Evolutionary conservation across 371 early-diverging fungal genomes (phyloP).

Genomic region (Mucor plumbeus): DNA sequence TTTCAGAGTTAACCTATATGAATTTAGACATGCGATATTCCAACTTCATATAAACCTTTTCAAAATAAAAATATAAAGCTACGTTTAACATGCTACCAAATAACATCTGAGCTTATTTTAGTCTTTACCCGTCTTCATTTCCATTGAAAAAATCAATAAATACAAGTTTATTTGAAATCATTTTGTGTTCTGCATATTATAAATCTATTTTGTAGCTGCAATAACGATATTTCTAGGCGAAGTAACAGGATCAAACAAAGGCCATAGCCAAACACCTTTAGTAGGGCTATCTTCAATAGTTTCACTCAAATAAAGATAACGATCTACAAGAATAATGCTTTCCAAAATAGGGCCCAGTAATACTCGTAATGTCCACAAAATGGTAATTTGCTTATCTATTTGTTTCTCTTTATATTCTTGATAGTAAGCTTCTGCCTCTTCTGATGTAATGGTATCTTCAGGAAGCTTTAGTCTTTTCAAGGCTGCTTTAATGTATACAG

Average conservation of each 20-base stretch:
- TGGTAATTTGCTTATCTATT: constrained; percentile 66
- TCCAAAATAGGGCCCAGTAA: constrained; percentile 77
- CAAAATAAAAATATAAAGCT: too few species aligned
- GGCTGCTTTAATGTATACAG: constrained; percentile 41
- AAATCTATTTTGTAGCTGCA: constrained; percentile 44
- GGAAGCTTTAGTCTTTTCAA: constrained; percentile 46
- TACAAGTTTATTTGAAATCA: too few species aligned
- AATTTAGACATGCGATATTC: too few species aligned
- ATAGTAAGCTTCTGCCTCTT: constrained; percentile 51
- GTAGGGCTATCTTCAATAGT: constrained; percentile 36
- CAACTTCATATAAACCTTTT: too few species aligned
- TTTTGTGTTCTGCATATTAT: not conserved
- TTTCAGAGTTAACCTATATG: too few species aligned
- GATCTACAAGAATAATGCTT: constrained; percentile 77
- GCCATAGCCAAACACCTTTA: constrained; percentile 50
- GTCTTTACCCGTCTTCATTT: too few species aligned
- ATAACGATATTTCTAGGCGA: constrained; percentile 55
- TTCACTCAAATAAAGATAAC: constrained; percentile 69
- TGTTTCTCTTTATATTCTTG: constrained; percentile 34
- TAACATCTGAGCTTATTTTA: too few species aligned
- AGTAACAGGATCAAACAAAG: constrained; percentile 47
- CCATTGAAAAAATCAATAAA: too few species aligned
- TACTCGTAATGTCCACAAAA: constrained; percentile 80
- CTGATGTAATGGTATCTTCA: constrained; percentile 45
- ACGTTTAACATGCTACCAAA: too few species aligned